phyloP scores from a whole-genome alignment of 2,329 filamentous ascomycete genomes.

The Leptoxyphium fumago region DNA sequence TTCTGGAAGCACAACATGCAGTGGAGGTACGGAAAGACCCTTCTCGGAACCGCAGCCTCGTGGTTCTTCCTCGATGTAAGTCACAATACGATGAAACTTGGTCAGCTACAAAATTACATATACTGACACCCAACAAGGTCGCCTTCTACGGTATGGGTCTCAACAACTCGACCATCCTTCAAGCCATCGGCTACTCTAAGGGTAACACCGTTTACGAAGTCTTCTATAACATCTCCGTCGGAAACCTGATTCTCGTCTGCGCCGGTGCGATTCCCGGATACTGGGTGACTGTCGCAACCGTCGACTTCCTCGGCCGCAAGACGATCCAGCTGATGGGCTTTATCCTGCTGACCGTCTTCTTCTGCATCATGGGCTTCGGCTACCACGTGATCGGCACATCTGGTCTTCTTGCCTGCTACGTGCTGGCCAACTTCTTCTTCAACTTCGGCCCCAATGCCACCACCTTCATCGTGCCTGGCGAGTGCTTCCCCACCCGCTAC shows the following conservation, averaged over 20 bases:
- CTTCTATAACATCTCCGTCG: constrained; percentile 60
- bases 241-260: constrained; percentile 64
- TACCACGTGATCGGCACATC: constrained; percentile 29
- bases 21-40: constrained; percentile 56
- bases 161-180: constrained; percentile 60
- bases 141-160: constrained; percentile 44
- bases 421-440: constrained; percentile 38
- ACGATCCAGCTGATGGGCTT: constrained; percentile 53
- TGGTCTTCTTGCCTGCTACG: constrained; percentile 31
- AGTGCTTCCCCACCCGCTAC: constrained; percentile 37
- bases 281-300: constrained; percentile 62
- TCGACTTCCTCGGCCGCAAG: constrained; percentile 64
- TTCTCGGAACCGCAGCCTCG: constrained; percentile 66
- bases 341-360: constrained; percentile 31
- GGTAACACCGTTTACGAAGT: constrained; percentile 51
- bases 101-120: no score
- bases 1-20: constrained; percentile 57
- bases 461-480: constrained; percentile 38
- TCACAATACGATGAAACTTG: neutral
- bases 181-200: constrained; percentile 57
- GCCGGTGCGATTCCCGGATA: constrained; percentile 70
- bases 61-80: constrained; percentile 65
- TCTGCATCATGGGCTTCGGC: constrained; percentile 35
- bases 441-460: constrained; percentile 39
- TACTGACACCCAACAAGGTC: neutral